Conservation (phyloP, 73 alveolate genomes). For the Paramecium sonneborni region DNA sequence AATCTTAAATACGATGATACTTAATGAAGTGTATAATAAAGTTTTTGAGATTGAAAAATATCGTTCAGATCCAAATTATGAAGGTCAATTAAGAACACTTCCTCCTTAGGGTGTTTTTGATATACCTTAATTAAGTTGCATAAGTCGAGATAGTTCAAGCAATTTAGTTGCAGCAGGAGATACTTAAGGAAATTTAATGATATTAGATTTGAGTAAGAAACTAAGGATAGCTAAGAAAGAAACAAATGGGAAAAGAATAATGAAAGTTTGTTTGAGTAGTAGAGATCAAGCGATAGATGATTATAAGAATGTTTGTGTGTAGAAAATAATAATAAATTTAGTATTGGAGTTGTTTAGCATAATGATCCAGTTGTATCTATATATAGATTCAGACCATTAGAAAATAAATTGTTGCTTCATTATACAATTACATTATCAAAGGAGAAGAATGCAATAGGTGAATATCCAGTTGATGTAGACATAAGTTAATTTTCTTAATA, state of each 20-base stretch:
- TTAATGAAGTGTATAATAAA: slow-evolving; percentile 17
- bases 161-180: slow-evolving; percentile 46
- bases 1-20: not conserved
- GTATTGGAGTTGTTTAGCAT: not conserved
- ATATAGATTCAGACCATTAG: not conserved
- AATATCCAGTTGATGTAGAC: slow-evolving; percentile 14
- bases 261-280: not conserved
- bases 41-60: slow-evolving; percentile 55
- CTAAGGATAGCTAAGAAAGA: slow-evolving; percentile 42
- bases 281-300: not conserved
- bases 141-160: not conserved
- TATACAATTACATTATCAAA: slow-evolving; percentile 24
- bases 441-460: not conserved
- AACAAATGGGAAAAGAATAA: not conserved
- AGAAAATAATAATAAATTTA: not conserved
- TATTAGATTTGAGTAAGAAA: slow-evolving; percentile 46
- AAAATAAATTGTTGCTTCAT: slow-evolving; percentile 20
- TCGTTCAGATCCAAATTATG: slow-evolving; percentile 59
- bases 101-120: slow-evolving; percentile 65
- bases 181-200: slow-evolving; percentile 15
- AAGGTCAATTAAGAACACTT: slow-evolving; percentile 8
- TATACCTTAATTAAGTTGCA: not conserved
- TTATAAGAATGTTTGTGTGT: not conserved
- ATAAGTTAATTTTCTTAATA: not conserved
- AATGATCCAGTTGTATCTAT: slow-evolving; percentile 36